These are phyloP conservation scores for Mucor ambiguus DNA, from an alignment of 371 early-diverging fungal species.

Conservation along the genomic window DNA sequence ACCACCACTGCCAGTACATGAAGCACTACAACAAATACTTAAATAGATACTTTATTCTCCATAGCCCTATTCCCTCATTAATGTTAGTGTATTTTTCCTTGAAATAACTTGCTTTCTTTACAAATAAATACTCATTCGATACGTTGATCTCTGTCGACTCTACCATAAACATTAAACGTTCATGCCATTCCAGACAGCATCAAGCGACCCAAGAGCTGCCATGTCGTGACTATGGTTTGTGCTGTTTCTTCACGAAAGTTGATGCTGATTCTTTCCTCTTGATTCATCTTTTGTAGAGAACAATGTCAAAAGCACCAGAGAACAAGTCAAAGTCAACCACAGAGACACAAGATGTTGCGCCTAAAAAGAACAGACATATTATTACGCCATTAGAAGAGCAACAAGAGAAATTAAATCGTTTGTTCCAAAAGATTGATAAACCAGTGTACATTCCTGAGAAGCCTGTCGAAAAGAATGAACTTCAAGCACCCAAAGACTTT, in stretches of 20 bases:
- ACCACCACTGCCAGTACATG: too few species aligned
- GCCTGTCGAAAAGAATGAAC: constrained; percentile 36
- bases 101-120: neutral
- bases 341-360: neutral
- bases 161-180: too few species aligned
- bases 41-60: too few species aligned
- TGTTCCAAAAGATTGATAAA: constrained; percentile 82
- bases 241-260: neutral
- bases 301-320: neutral
- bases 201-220: neutral
- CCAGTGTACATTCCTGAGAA: constrained; percentile 67
- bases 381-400: constrained; percentile 55
- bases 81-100: neutral
- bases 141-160: neutral
- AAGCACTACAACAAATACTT: too few species aligned
- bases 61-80: neutral
- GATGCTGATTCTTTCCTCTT: neutral
- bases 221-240: neutral
- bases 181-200: neutral
- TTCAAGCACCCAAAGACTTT: constrained; percentile 75
- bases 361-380: constrained; percentile 39
- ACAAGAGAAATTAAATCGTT: constrained; percentile 68
- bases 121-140: neutral
- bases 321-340: neutral
- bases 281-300: neutral